Base-by-base conservation (phyloP, 768 basidiomycete species). In the Rhizopogon sp. region DNA sequence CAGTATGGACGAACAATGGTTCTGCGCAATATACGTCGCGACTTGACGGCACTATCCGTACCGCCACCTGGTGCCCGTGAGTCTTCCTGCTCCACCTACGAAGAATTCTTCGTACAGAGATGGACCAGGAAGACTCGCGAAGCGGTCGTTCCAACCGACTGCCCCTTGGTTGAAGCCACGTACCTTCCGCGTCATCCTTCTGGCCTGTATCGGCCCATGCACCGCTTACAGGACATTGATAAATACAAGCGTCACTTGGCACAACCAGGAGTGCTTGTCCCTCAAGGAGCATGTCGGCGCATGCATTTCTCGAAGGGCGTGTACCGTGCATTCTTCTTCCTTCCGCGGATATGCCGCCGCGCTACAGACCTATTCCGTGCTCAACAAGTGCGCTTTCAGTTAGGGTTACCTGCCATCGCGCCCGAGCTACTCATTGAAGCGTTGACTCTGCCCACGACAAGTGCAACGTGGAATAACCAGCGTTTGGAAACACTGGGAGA, bases 401-500 rank as follows among this genome's bases (percentile, higher is more conserved):
- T 93, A 33, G 74, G 76, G 10, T 75, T 93, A 20, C 88, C 89
- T 3, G 69, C 78, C 1, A 80, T 93, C 47, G 59, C 66, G 2
- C 77, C 80, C 37, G 72, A 82, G 40, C 72, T 82, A 6, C 75
- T 93, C 43, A 74, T 84, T 2, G 85, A 93, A 64, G 90, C 89
- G 5, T 77, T 90, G 22, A 92, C 90, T 1, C 72, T 92, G 10
- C 93, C 93, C 1, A 76, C 76, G 37, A 78, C 86, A 6, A 64
- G 64, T 35, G 77, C 82, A 6, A 78, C 79, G 8, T 91, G 82
- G 71, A 90, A 79, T 68, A 95, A 94, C 58, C 90, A 96, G 62
- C 82, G 90, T 0, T 67, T 95, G 53, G 93, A 96, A 67, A 93
- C 91, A 0, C 74, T 95, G 6, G 93, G 93, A 8, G 93, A 96